Evolutionary conservation across 2,329 filamentous ascomycete species (phyloP).

Genomic region (Arthrinium phaeospermum): DNA sequence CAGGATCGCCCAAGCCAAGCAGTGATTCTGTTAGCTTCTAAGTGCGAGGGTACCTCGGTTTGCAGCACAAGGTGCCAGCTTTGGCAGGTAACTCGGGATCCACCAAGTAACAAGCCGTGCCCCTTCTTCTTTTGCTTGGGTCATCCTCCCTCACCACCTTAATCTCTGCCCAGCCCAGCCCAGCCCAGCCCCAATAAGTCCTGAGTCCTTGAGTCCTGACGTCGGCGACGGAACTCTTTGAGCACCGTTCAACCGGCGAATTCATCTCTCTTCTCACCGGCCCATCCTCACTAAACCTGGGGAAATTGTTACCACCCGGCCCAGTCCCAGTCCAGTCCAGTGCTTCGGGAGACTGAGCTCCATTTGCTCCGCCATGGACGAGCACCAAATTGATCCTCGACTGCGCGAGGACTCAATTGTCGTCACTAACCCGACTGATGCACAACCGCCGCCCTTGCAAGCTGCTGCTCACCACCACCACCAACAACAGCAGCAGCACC

Average conservation of each 20-base stretch:
- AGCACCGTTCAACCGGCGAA: constrained; percentile 21
- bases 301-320: constrained; percentile 19
- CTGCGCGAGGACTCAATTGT: constrained; percentile 21
- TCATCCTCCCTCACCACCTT: neutral
- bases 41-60: neutral
- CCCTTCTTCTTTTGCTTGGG: no score
- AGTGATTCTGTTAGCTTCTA: neutral
- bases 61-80: neutral
- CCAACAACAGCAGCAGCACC: neutral
- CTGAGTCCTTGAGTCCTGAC: neutral
- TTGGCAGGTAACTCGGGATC: neutral
- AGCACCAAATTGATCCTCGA: constrained; percentile 21
- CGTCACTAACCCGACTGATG: constrained; percentile 13
- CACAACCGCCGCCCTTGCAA: constrained; percentile 5
- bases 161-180: neutral
- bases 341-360: constrained; percentile 16
- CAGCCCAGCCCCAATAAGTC: neutral
- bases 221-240: constrained; percentile 21
- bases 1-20: neutral
- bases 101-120: neutral
- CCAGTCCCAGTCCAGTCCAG: constrained; percentile 15
- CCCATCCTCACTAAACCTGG: constrained; percentile 16
- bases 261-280: constrained; percentile 18
- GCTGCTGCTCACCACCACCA: neutral
- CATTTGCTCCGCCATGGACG: constrained; percentile 17